Evolutionary conservation across 1,284 basidiomycete genomes (phyloP).

Genomic region (Flammula alnicola): DNA sequence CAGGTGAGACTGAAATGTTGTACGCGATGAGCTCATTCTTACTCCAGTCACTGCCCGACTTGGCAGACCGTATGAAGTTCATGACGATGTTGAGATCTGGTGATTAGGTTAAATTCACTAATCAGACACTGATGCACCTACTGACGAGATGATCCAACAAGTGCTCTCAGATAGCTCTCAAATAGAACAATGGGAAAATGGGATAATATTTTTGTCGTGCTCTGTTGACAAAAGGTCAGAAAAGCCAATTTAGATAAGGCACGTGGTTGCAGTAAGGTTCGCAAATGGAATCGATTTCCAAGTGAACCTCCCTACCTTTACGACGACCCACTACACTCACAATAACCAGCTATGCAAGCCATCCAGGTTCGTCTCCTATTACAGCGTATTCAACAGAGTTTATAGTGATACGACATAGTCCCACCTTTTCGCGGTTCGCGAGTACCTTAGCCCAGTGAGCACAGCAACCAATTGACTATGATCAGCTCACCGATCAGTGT

Average conservation of each 20-base stretch:
- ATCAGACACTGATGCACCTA: too few species aligned
- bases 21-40: too few species aligned
- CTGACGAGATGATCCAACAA: too few species aligned
- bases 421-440: conserved; percentile 95
- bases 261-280: conserved; percentile 25
- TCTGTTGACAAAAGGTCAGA: too few species aligned
- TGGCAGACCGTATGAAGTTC: too few species aligned
- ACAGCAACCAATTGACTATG: conserved; percentile 20
- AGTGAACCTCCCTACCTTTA: conserved; percentile 17
- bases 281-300: conserved; percentile 23
- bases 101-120: too few species aligned
- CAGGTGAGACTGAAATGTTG: too few species aligned
- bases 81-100: too few species aligned
- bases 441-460: conserved; percentile 88
- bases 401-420: conserved; percentile 47
- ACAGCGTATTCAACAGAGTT: neutral
- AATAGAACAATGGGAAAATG: neutral
- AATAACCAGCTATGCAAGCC: conserved; percentile 61
- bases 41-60: too few species aligned
- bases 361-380: conserved; percentile 56
- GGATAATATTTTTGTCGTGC: too few species aligned
- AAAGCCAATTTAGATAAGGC: conserved; percentile 18
- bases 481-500: conserved; percentile 36
- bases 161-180: too few species aligned
- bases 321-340: conserved; percentile 20